phyloP scores from a whole-genome alignment of 1,284 basidiomycete species.

The Microbotryum violaceum region DNA sequence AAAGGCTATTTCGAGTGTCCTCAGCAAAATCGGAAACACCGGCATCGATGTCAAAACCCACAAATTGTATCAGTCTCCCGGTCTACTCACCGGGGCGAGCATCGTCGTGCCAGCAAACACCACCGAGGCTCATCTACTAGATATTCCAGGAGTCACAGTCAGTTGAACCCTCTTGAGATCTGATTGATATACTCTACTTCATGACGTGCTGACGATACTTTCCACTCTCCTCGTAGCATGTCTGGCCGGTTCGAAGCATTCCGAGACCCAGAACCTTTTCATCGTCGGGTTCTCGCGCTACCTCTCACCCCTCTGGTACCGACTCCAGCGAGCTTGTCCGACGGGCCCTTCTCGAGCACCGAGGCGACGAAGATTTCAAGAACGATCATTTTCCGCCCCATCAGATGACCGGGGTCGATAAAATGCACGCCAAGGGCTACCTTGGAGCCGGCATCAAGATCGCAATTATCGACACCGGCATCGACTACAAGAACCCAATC shows the following conservation, averaged over 20 bases:
- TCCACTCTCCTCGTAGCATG: not conserved
- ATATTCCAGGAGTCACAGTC: slow-evolving; percentile 17
- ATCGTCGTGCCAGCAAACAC: too few relatives aligned
- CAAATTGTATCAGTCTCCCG: too few relatives aligned
- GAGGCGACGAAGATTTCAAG: slow-evolving; percentile 39
- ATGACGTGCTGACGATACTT: not conserved
- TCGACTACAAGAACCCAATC: slow-evolving; percentile 43
- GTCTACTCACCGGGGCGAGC: too few relatives aligned
- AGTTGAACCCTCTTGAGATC: not conserved
- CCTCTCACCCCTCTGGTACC: too few relatives aligned
- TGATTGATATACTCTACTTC: not conserved
- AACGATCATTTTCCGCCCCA: slow-evolving; percentile 50
- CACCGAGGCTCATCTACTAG: not conserved
- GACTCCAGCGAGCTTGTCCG: too few relatives aligned
- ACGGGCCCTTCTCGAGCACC: not conserved
- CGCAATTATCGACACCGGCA: slow-evolving; percentile 33
- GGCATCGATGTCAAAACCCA: too few relatives aligned
- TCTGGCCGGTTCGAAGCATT: slow-evolving; percentile 19
- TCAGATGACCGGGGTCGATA: slow-evolving; percentile 51
- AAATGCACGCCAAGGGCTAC: slow-evolving; percentile 41
- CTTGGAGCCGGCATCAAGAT: slow-evolving; percentile 23
- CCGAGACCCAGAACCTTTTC: not conserved
- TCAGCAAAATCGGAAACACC: too few relatives aligned
- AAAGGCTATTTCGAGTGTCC: too few relatives aligned
- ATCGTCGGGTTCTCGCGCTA: not conserved